Conservation (phyloP, 257 asterid species). For the Ballota nigra region DNA sequence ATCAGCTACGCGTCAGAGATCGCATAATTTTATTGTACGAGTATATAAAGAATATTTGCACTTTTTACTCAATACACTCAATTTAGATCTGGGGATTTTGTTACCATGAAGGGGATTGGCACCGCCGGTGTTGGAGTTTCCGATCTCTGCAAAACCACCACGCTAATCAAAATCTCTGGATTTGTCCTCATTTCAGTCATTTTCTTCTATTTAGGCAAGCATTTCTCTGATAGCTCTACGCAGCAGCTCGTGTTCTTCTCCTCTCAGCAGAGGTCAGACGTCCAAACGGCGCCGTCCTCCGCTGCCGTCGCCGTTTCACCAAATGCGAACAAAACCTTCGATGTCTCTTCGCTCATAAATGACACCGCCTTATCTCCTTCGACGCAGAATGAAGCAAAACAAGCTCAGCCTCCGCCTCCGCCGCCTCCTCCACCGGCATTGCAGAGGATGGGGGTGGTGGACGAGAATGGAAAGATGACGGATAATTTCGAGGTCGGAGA, state of each 20-base stretch:
- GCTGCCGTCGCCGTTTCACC: conserved; percentile 49
- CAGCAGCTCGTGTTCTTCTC: conserved; percentile 70
- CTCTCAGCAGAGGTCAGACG: conserved; percentile 33
- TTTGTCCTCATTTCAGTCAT: conserved; percentile 49
- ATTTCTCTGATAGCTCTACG: conserved; percentile 49
- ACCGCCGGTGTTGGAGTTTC: conserved; percentile 40
- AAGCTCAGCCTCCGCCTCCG: conserved; percentile 10
- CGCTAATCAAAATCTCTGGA: conserved; percentile 42
- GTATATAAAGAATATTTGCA: background rate
- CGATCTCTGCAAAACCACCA: conserved; percentile 51
- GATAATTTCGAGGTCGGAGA: conserved; percentile 79
- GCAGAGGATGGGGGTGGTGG: conserved; percentile 84
- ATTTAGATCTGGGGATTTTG: conserved; percentile 30
- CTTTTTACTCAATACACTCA: background rate
- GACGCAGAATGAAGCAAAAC: conserved; percentile 5
- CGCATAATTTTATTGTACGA: background rate
- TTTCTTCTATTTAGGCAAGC: conserved; percentile 72
- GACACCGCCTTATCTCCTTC: conserved; percentile 28
- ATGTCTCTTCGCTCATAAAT: conserved; percentile 41
- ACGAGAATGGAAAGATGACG: conserved; percentile 79
- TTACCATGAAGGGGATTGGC: conserved; percentile 39
- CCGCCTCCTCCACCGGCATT: conserved; percentile 52
- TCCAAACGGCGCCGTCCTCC: conserved; percentile 15
- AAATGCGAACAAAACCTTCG: conserved; percentile 47
- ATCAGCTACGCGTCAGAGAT: background rate